phyloP scores from a whole-genome alignment of 176 grass and related monocot genomes.

The Secale cereale region DNA sequence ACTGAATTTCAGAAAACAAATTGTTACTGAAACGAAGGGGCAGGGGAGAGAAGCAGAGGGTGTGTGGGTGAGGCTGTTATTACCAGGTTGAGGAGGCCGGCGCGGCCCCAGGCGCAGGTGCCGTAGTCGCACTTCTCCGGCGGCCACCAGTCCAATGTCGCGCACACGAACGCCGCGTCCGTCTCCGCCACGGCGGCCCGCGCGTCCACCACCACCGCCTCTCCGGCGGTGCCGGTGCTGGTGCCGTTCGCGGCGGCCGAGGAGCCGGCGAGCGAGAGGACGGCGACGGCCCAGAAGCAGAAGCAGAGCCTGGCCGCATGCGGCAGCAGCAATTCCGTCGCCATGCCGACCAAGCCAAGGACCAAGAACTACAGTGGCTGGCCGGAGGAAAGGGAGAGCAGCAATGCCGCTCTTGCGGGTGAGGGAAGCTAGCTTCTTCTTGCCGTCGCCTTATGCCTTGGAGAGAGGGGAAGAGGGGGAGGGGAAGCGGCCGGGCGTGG shows the following conservation, averaged over 20 bases:
- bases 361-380: background rate
- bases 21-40: no score
- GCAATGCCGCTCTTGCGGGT: slow-evolving; percentile 16
- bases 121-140: slow-evolving; percentile 89
- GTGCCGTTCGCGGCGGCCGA: slow-evolving; percentile 16
- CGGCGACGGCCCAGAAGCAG: slow-evolving; percentile 40
- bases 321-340: slow-evolving; percentile 10
- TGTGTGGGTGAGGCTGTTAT: background rate
- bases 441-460: slow-evolving; percentile 36
- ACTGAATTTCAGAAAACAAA: background rate
- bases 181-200: slow-evolving; percentile 39
- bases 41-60: no score
- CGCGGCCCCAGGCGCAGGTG: slow-evolving; percentile 70
- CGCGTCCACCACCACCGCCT: slow-evolving; percentile 45
- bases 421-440: slow-evolving; percentile 31
- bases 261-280: slow-evolving; percentile 41
- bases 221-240: slow-evolving; percentile 10
- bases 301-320: slow-evolving; percentile 25
- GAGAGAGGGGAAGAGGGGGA: background rate
- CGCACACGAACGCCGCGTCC: slow-evolving; percentile 67
- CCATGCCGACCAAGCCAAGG: slow-evolving; percentile 11
- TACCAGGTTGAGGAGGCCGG: slow-evolving; percentile 73
- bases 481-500: slow-evolving; percentile 2
- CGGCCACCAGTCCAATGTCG: slow-evolving; percentile 93
- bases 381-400: background rate